Evolutionary conservation across 441 rosid species (phyloP), one percentile per base, ranked within the genome.

Genomic region (Cnidoscolus chayamansa): DNA sequence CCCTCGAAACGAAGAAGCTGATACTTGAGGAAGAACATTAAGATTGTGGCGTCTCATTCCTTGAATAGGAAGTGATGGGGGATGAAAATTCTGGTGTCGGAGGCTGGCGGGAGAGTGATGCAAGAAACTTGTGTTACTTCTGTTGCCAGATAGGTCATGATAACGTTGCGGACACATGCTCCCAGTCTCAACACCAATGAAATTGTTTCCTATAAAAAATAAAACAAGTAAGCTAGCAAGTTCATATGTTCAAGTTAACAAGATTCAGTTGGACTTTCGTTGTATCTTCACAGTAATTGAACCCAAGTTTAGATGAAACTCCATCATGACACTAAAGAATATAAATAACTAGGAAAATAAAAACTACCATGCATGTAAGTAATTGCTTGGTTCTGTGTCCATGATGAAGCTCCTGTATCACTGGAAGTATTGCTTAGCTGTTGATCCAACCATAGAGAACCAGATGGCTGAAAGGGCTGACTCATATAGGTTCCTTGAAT

Each of bases 301-400:
- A 62, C 31, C 63, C 9, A 48, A 50, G 13, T 11, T 43, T 4
- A 40, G 37, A 32, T 6, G 45, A 32, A 17, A 55, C n/a, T 45
- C 58, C 49, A 40, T 37, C 56, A 55, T 13, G 35, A 43, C 40
- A 25, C 19, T 13, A 67, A 57, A 40, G 54, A 50, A 53, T n/a
- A 2, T 9, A 43, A 30, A 72, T 19, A 15, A 72, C 15, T 10
- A 16, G 48, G 64, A 67, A 65, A 15, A 20, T 57, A 73, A 62
- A 81, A 49, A 67, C 67, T 87, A 93, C 97, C 90, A 68, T 79
- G 91, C 81, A 88, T 81, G 70, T 78, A 88, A 76, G 91, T 86
- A 72, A 81, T 57, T 56, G 74, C 63, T 2, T 86, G 81, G 60
- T 81, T 78, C 65, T 83, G 97, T 68, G 82, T 83, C 97, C 97